Evolutionary conservation across 768 basidiomycete genomes (phyloP).

Genomic region (Tulasnella sp.): DNA sequence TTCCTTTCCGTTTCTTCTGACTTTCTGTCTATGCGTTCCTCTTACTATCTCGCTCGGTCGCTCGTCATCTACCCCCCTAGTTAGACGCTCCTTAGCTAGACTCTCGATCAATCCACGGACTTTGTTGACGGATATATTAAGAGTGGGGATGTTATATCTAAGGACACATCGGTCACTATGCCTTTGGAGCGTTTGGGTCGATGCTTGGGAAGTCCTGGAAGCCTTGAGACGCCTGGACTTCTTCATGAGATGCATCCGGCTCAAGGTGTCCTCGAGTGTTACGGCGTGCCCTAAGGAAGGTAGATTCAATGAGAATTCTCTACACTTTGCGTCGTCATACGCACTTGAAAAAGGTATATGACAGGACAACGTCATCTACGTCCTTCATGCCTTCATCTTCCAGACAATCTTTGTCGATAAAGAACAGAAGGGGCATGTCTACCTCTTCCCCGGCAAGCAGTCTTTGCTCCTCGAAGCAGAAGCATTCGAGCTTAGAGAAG

Average conservation of each 20-base stretch:
- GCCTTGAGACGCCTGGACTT: conserved; percentile 30
- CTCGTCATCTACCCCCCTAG: not conserved
- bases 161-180: not conserved
- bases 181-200: conserved; percentile 24
- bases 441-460: conserved; percentile 94
- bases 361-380: conserved; percentile 89
- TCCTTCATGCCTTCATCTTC: conserved; percentile 89
- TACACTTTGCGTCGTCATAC: conserved; percentile 14
- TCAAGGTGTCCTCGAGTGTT: conserved; percentile 85
- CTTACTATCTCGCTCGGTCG: not conserved
- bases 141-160: not conserved
- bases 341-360: conserved; percentile 97
- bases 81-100: conserved; percentile 1
- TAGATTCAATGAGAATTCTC: not conserved
- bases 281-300: conserved; percentile 69
- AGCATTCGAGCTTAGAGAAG: conserved; percentile 99
- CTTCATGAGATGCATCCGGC: conserved; percentile 78
- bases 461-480: conserved; percentile 99
- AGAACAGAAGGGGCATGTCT: conserved; percentile 97
- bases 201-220: conserved; percentile 26
- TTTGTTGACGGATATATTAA: conserved; percentile 17
- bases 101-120: conserved; percentile 22
- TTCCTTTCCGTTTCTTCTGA: not conserved
- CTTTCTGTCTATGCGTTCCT: not conserved
- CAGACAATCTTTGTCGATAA: conserved; percentile 95